Conservation (phyloP, 495 filamentous ascomycete species). For the Penicillium coffeae region DNA sequence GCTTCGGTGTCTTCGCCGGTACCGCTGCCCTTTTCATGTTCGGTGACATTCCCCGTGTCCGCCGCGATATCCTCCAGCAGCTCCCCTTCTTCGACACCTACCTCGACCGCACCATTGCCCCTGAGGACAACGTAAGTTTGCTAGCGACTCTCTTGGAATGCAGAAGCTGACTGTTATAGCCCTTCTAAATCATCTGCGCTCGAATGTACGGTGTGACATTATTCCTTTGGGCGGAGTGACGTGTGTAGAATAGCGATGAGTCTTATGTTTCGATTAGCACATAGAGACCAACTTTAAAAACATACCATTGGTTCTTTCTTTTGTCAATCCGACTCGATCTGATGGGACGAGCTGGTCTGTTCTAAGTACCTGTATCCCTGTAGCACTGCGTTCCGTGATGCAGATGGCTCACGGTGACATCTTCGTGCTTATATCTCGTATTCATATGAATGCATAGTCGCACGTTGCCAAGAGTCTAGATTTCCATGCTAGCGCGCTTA, state of each 20-base stretch:
- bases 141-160: not conserved
- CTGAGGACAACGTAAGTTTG: conserved; percentile 60
- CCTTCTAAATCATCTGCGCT: conserved; percentile 36
- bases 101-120: conserved; percentile 54
- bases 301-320: conserved; percentile 8
- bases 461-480: too few species aligned
- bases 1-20: conserved; percentile 59
- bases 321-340: not conserved
- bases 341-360: not conserved
- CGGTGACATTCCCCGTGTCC: conserved; percentile 63
- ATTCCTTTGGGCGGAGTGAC: conserved; percentile 1
- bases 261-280: conserved; percentile 34
- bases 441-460: too few species aligned
- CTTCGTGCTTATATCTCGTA: too few species aligned
- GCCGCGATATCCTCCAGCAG: conserved; percentile 62
- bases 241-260: conserved; percentile 21
- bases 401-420: too few species aligned
- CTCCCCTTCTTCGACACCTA: conserved; percentile 57
- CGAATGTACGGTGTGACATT: conserved; percentile 6
- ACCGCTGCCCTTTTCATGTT: conserved; percentile 68
- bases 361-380: not conserved
- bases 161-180: conserved; percentile 32
- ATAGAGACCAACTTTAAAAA: conserved; percentile 30
- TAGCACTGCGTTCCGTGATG: too few species aligned
- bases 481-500: too few species aligned